Evolutionary conservation across 805 yeast genomes (phyloP).

Genomic region (Cyberlindnera veronae): DNA sequence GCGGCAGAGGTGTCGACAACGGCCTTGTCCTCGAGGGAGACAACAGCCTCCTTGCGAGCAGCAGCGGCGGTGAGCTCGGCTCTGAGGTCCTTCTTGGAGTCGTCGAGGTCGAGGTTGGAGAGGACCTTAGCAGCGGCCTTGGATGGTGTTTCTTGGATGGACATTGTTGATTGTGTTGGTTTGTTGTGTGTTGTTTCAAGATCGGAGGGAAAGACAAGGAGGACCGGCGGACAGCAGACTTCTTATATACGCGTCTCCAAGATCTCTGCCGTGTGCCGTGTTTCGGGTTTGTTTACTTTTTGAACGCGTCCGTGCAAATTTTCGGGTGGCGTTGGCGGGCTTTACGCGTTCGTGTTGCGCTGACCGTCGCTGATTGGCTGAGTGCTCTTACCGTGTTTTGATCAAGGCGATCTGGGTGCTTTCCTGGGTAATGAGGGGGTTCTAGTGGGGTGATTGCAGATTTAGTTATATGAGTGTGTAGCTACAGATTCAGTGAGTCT

Average conservation of each 20-base stretch:
- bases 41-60: conserved; percentile 32
- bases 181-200: not conserved
- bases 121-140: conserved; percentile 59
- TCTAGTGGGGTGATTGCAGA: too few relatives aligned
- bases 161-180: conserved; percentile 16
- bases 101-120: conserved; percentile 46
- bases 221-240: not conserved
- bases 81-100: conserved; percentile 41
- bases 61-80: conserved; percentile 40
- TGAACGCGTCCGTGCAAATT: not conserved
- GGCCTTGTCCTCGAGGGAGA: conserved; percentile 11
- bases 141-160: conserved; percentile 68
- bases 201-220: not conserved
- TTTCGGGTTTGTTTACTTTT: not conserved
- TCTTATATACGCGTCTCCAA: not conserved
- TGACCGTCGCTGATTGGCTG: not conserved
- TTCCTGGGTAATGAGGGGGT: too few relatives aligned
- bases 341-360: not conserved
- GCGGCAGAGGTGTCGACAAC: conserved; percentile 23
- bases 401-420: too few relatives aligned
- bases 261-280: conserved; percentile 1
- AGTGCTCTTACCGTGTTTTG: not conserved
- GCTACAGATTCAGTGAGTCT: too few relatives aligned
- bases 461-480: too few relatives aligned
- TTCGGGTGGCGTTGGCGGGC: too few relatives aligned